Evolutionary conservation across 225 moss, liverwort and hornwort species (phyloP).

Genomic region (Bryoerythrophyllum caledonicum): DNA sequence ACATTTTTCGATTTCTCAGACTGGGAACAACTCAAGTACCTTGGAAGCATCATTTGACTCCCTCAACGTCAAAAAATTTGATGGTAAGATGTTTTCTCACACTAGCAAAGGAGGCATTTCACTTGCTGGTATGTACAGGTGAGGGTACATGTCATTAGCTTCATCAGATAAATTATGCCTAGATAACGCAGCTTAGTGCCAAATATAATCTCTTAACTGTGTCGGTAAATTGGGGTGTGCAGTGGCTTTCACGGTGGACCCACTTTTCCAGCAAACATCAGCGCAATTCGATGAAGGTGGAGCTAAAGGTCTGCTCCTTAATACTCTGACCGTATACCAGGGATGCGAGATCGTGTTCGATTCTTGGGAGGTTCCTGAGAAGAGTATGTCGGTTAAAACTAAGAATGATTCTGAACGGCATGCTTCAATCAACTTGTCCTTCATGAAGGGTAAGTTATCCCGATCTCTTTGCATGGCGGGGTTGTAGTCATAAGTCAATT

Average conservation of each 20-base stretch:
- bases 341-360: conserved; percentile 92
- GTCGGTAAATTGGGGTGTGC: conserved; percentile 44
- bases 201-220: neutral
- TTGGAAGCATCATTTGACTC: conserved; percentile 75
- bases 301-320: conserved; percentile 84
- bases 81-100: conserved; percentile 49
- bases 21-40: conserved; percentile 53
- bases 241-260: conserved; percentile 95
- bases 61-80: conserved; percentile 83
- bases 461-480: neutral
- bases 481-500: conserved; percentile 16
- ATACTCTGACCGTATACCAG: conserved; percentile 78
- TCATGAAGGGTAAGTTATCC: conserved; percentile 68
- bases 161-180: neutral
- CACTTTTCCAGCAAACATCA: conserved; percentile 93
- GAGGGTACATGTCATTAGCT: neutral
- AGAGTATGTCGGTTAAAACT: conserved; percentile 64
- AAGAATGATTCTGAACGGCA: conserved; percentile 49
- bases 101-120: neutral
- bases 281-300: conserved; percentile 98
- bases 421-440: conserved; percentile 61
- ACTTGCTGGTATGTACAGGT: conserved; percentile 14
- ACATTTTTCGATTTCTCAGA: conserved; percentile 28
- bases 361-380: conserved; percentile 88
- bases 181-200: conserved; percentile 15